A percentile compares a stretch with the other conserved stretches of the same genome.
These are phyloP conservation scores for Tetrapisispora nanseiensis DNA, from an alignment of 805 yeast species.

Conservation along the genomic window DNA sequence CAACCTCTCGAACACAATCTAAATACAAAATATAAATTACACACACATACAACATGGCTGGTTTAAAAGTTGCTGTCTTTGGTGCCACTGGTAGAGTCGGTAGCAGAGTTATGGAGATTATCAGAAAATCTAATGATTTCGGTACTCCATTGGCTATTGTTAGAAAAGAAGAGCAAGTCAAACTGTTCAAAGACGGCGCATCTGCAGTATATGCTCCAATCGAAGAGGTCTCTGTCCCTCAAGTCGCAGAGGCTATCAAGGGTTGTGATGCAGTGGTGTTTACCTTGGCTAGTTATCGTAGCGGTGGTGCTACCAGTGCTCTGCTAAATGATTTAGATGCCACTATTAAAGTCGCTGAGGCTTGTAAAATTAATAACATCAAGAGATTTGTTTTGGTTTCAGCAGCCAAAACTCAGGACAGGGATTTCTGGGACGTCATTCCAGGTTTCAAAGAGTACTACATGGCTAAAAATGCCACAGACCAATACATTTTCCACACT, in stretches of 20 bases:
- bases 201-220: constrained; percentile 25
- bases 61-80: constrained; percentile 35
- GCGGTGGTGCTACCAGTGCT: constrained; percentile 43
- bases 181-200: constrained; percentile 28
- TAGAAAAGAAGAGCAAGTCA: constrained; percentile 38
- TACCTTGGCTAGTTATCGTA: constrained; percentile 30
- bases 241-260: constrained; percentile 31
- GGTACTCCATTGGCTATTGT: constrained; percentile 35
- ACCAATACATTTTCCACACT: constrained; percentile 33
- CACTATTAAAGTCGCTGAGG: constrained; percentile 48
- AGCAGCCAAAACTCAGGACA: constrained; percentile 45
- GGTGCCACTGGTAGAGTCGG: constrained; percentile 63
- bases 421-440: constrained; percentile 35
- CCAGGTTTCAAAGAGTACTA: constrained; percentile 38
- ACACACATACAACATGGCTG: not conserved
- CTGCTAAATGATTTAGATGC: constrained; percentile 54
- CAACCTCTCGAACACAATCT: not conserved
- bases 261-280: constrained; percentile 50
- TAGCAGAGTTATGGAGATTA: constrained; percentile 33
- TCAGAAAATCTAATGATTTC: constrained; percentile 19
- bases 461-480: constrained; percentile 56
- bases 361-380: constrained; percentile 36
- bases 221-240: constrained; percentile 28
- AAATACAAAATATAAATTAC: not conserved
- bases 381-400: constrained; percentile 44